Base-by-base conservation (phyloP, 1,284 basidiomycete genomes). In the Meira nashicola region DNA sequence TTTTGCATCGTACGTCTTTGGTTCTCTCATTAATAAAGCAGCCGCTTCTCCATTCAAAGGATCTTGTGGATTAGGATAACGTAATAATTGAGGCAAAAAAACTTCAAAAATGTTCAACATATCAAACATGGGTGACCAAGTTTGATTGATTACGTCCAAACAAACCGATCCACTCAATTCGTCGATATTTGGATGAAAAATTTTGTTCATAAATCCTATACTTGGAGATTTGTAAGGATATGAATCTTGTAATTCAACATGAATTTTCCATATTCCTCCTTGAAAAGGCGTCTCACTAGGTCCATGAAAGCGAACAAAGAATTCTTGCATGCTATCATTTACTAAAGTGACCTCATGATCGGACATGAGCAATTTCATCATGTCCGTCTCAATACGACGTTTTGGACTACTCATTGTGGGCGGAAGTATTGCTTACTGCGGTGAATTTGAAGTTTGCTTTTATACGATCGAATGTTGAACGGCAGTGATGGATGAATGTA, bases 191-290 rank as follows among this genome's bases (percentile, higher is more conserved):
- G 94, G 94, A 77, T 98, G 94, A 79, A 96, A 98, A 78, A 98
- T 97, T 87, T 96, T 96, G 86, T 98, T 98, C 91, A 96, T 94
- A 81, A 98, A 98, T 1, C 94, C 94, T 71, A 98, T 98, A 74
- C 91, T 94, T 2, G 95, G 94, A 38, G 91, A 94, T 81, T 98
- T 98, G 86, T 89, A 98, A 1, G 94, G 95, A 77, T 98, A 98
- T 80, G 95, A 91, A 74, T 97, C 92, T 3, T 95, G 94, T n/a
- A 98, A 84, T 78, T 98, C 95, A 61, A 98, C 95, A 74, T 97
- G 95, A 63, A 98, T 93, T 84, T 94, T 96, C 94, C 94, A 98
- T 48, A 93, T 89, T 46, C 95, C 94, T 52, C 90, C 89, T 25
- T 89, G 86, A 76, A 97, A 98, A 0, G 93, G 94, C 47, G 94